Base-by-base conservation (phyloP, 768 basidiomycete genomes). In the Myochromella boudieri region DNA sequence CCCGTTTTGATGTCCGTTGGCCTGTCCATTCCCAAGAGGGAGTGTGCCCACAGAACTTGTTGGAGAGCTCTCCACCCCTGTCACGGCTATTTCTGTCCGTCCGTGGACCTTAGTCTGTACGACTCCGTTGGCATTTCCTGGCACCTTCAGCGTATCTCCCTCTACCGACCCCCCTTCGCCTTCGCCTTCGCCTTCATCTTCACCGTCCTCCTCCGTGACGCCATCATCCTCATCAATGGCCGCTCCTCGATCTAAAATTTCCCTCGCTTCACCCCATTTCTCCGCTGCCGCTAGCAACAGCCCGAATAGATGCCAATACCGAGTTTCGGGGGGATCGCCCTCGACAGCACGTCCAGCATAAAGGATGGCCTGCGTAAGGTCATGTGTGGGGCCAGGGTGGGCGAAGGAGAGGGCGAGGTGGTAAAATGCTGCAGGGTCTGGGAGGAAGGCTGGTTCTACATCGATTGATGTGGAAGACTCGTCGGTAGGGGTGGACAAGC, bases 301-400 rank as follows among this genome's bases (percentile, higher is more conserved):
- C 0, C 88, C 92, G 0, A 97, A 75, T 12, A 97, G 77, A 65
- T 97, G 95, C 95, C 94, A 97, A 43, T 88, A 86, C 32, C 90
- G 77, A 20, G 89, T 68, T 46, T 78, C 76, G 31, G 58, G 61
- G 0, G 85, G 71, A 24, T 85, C 81, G 5, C 75, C 72, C 61
- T 94, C 87, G 2, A 95, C 81, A 1, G 93, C 88, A 3, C 70
- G 58, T 5, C 85, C 82, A 0, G 90, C 87, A 41, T 81, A 70
- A 11, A 75, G 65, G 6, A 87, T 76, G 0, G 94, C 91, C 22
- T 74, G 68, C n/a, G 80, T 72, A 26, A 94, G 66, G 52, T 89
- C 77, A 20, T 85, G 82, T 3, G 71, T 67, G 1, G 78, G 77
- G 11, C 86, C 83, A 1, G 83, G 76, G 24, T 82, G 82, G 5